Evolutionary conservation across 108 stramenopile genomes (phyloP).

Genomic region (Fragilariopsis cylindrus): DNA sequence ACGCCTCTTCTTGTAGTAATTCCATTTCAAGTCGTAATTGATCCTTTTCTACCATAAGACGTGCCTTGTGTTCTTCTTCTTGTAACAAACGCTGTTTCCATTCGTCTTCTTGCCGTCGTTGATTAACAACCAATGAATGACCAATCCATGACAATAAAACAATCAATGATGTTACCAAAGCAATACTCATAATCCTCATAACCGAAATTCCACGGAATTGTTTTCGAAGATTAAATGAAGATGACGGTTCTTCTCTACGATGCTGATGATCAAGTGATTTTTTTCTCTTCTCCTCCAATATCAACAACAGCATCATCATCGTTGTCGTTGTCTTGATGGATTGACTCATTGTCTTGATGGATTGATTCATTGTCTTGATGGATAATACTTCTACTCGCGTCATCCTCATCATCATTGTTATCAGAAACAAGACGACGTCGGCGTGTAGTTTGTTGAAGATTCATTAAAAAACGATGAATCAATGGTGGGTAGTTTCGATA

Average conservation of each 20-base stretch:
- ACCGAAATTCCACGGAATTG: background rate
- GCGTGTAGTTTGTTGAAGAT: background rate
- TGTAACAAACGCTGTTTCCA: background rate
- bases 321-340: background rate
- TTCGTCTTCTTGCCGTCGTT: background rate
- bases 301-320: background rate
- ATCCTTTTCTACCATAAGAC: background rate
- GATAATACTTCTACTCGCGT: background rate
- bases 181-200: background rate
- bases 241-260: background rate
- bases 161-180: background rate
- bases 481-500: background rate
- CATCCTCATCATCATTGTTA: background rate
- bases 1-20: background rate
- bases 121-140: background rate
- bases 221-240: background rate
- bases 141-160: background rate
- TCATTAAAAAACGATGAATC: conserved; percentile 2
- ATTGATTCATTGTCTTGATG: background rate
- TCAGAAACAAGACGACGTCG: background rate
- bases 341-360: background rate
- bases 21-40: background rate
- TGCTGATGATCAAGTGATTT: background rate
- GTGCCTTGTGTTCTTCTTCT: background rate
- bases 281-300: background rate